Evolutionary conservation across 2,329 filamentous ascomycete species (phyloP).

Genomic region (Colletotrichum orbiculare): DNA sequence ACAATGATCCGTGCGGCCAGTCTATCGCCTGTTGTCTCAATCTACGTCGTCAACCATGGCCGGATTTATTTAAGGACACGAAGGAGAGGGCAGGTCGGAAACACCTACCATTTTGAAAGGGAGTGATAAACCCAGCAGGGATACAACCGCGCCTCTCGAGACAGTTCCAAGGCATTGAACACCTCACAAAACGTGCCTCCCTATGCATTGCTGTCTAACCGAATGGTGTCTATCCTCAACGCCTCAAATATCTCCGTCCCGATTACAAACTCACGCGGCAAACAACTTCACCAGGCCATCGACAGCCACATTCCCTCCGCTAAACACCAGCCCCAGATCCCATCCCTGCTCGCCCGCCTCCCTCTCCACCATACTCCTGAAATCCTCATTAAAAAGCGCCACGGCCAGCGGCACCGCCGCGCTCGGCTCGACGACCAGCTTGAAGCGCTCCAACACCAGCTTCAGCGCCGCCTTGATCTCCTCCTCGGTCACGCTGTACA

Average conservation of each 20-base stretch:
- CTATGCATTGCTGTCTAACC: too few relatives aligned
- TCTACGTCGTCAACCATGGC: too few relatives aligned
- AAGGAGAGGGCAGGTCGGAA: too few relatives aligned
- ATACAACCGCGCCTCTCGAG: too few relatives aligned
- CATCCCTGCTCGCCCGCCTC: slow-evolving; percentile 80
- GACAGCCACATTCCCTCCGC: slow-evolving; percentile 69
- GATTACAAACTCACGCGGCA: slow-evolving; percentile 33
- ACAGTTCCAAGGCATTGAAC: too few relatives aligned
- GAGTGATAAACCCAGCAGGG: too few relatives aligned
- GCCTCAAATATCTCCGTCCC: background rate
- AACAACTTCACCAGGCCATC: slow-evolving; percentile 66
- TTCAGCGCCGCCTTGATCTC: slow-evolving; percentile 83
- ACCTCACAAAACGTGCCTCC: too few relatives aligned
- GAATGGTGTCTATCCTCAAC: too few relatives aligned
- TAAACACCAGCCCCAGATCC: slow-evolving; percentile 72
- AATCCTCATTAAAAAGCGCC: slow-evolving; percentile 86
- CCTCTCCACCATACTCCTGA: slow-evolving; percentile 74
- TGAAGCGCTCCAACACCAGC: slow-evolving; percentile 86
- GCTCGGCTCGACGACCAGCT: slow-evolving; percentile 91
- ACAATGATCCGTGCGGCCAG: too few relatives aligned
- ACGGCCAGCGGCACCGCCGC: slow-evolving; percentile 86
- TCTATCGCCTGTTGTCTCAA: too few relatives aligned
- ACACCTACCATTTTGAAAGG: too few relatives aligned
- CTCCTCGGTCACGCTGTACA: slow-evolving; percentile 81
- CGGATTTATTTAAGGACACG: too few relatives aligned